phyloP scores from a whole-genome alignment of 2,329 filamentous ascomycete species.

The Botrytis cinerea region DNA sequence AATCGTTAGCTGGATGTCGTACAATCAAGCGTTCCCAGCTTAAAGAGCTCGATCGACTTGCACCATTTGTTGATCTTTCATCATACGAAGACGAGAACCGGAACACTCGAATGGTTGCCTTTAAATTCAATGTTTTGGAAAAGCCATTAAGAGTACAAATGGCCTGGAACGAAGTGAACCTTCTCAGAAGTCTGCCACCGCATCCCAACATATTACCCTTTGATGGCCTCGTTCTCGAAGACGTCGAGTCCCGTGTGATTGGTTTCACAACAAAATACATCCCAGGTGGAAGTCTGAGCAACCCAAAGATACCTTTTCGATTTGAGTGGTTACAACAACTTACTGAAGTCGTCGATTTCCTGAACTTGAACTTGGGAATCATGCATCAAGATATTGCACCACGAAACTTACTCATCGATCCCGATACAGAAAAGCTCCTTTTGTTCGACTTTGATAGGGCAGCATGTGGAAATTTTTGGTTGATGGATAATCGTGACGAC shows the following conservation, averaged over 20 bases:
- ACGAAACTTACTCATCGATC: slow-evolving; percentile 45
- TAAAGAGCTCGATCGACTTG: not conserved
- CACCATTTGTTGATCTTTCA: not conserved
- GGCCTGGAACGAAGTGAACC: not conserved
- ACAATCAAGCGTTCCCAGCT: not conserved
- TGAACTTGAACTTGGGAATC: slow-evolving; percentile 45
- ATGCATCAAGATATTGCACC: slow-evolving; percentile 45
- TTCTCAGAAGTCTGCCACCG: not conserved
- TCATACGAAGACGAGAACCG: not conserved
- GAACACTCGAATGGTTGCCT: not conserved
- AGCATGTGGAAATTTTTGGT: slow-evolving; percentile 18
- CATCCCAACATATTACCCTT: not conserved
- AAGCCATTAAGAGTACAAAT: not conserved
- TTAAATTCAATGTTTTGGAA: not conserved
- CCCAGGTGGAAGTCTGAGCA: not conserved
- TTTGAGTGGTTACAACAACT: slow-evolving; percentile 45
- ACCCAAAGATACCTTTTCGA: slow-evolving; percentile 40
- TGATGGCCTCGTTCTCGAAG: slow-evolving; percentile 1
- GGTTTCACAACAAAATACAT: not conserved
- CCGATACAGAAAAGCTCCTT: slow-evolving; percentile 41
- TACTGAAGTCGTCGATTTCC: slow-evolving; percentile 43
- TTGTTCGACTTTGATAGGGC: slow-evolving; percentile 44
- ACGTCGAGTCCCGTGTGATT: slow-evolving; percentile 3
- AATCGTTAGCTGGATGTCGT: not conserved
- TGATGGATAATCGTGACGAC: slow-evolving; percentile 34